A percentile compares a stretch with the other conserved stretches of the same genome.
Evolutionary conservation across 176 grass and related monocot genomes (phyloP).

Genomic region (Eragrostis curvula): DNA sequence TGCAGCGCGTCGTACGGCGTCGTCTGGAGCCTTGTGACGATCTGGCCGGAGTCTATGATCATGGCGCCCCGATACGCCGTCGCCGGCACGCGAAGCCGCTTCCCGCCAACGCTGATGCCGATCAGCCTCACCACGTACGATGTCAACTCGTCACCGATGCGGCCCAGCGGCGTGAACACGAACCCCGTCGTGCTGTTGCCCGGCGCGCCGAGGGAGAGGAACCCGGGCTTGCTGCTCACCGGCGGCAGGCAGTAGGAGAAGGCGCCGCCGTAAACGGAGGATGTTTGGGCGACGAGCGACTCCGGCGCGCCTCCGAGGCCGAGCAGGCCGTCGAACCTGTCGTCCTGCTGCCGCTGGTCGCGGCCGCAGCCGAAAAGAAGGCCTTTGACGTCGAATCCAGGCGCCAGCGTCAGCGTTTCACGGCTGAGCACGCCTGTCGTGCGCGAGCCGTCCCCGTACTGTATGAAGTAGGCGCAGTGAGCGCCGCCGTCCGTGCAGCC

Average conservation of each 20-base stretch:
- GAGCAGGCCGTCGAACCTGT: slow-evolving; percentile 56
- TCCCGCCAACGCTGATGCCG: slow-evolving; percentile 57
- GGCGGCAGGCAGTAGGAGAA: slow-evolving; percentile 77
- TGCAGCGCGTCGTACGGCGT: slow-evolving; percentile 54
- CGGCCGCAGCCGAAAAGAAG: slow-evolving; percentile 69
- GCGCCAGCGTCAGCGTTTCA: slow-evolving; percentile 52
- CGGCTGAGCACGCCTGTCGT: slow-evolving; percentile 51
- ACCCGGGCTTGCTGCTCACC: slow-evolving; percentile 48
- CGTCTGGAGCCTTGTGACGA: slow-evolving; percentile 49
- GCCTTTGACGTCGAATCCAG: not conserved
- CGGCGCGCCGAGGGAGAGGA: slow-evolving; percentile 54
- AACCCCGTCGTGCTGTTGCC: not conserved
- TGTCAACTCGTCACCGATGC: not conserved
- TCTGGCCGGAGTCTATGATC: slow-evolving; percentile 69
- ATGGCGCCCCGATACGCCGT: slow-evolving; percentile 45
- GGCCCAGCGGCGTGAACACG: slow-evolving; percentile 49
- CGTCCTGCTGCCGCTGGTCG: slow-evolving; percentile 51
- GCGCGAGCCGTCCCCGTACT: slow-evolving; percentile 23
- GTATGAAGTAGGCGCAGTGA: slow-evolving; percentile 30
- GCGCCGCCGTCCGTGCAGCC: not conserved
- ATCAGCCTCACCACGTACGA: slow-evolving; percentile 54
- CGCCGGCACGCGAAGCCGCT: slow-evolving; percentile 28
- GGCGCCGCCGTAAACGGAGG: not conserved
- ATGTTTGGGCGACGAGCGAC: slow-evolving; percentile 53
- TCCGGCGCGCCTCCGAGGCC: slow-evolving; percentile 58